These are phyloP conservation scores for Candida michaelii DNA, from an alignment of 805 yeast genomes.

Conservation along the genomic window DNA sequence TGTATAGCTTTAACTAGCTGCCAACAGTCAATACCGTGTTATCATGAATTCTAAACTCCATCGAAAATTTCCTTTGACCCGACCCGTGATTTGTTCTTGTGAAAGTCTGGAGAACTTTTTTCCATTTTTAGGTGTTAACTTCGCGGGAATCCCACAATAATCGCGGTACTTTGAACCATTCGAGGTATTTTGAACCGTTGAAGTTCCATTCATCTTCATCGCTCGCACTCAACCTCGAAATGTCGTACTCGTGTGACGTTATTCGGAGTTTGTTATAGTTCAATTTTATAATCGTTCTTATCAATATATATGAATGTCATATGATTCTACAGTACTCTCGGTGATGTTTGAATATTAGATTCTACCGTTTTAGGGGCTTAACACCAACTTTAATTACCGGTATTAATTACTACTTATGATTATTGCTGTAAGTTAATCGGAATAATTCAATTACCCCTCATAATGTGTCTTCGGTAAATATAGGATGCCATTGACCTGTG, in stretches of 20 bases:
- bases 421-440: slow-evolving; percentile 4
- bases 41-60: not conserved
- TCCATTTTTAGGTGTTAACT: not conserved
- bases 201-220: not conserved
- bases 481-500: not conserved
- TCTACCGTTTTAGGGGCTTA: no score
- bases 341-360: no score
- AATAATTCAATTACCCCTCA: slow-evolving; percentile 4
- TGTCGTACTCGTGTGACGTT: slow-evolving; percentile 1
- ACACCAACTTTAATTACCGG: no score
- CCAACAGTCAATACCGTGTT: no score
- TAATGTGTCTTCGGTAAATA: slow-evolving; percentile 4
- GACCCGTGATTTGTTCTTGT: slow-evolving; percentile 2
- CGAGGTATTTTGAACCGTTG: not conserved
- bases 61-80: slow-evolving; percentile 1
- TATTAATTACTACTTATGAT: not conserved
- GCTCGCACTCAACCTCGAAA: not conserved
- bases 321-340: no score
- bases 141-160: not conserved
- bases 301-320: no score
- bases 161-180: slow-evolving; percentile 1
- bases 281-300: no score
- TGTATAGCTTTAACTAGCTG: no score
- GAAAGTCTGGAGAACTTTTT: slow-evolving; percentile 5
- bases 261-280: not conserved